phyloP scores from a whole-genome alignment of 2,329 filamentous ascomycete species.

The Aschersonia sp. region DNA sequence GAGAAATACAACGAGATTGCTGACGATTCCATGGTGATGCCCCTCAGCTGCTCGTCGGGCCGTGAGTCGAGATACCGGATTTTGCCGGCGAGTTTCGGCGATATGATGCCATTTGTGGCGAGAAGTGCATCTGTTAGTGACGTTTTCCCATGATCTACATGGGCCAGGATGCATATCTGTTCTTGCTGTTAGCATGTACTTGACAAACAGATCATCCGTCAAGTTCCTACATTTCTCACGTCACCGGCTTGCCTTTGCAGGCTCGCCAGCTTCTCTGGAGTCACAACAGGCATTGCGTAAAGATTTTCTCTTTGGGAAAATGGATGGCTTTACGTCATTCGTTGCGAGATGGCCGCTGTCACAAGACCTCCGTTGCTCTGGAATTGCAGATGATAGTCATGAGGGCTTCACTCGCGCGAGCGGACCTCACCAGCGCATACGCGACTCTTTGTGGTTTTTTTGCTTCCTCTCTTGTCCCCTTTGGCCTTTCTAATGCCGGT shows the following conservation, averaged over 20 bases:
- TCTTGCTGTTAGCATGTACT: not conserved
- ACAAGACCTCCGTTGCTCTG: too few species aligned
- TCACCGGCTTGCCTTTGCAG: conserved; percentile 79
- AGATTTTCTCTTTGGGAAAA: not conserved
- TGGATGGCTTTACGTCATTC: not conserved
- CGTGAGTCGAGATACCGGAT: conserved; percentile 94
- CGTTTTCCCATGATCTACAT: conserved; percentile 97
- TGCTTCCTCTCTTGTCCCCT: not conserved
- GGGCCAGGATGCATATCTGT: conserved; percentile 86
- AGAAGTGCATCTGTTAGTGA: conserved; percentile 92
- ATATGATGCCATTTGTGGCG: conserved; percentile 98
- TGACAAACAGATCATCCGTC: too few species aligned
- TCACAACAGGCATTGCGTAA: conserved; percentile 72
- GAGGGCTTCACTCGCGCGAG: too few species aligned
- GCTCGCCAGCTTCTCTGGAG: conserved; percentile 75
- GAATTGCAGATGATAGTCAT: too few species aligned
- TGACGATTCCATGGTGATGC: conserved; percentile 99
- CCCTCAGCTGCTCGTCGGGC: conserved; percentile 86
- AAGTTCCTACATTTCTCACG: conserved; percentile 70
- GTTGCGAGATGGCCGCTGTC: not conserved
- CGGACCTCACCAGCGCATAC: too few species aligned
- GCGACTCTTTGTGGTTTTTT: too few species aligned
- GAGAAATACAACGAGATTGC: conserved; percentile 95
- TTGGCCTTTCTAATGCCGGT: not conserved
- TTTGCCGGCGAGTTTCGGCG: conserved; percentile 91